Evolutionary conservation across 305 asterid species (phyloP).

Genomic region (Solanum aculeatissimum): DNA sequence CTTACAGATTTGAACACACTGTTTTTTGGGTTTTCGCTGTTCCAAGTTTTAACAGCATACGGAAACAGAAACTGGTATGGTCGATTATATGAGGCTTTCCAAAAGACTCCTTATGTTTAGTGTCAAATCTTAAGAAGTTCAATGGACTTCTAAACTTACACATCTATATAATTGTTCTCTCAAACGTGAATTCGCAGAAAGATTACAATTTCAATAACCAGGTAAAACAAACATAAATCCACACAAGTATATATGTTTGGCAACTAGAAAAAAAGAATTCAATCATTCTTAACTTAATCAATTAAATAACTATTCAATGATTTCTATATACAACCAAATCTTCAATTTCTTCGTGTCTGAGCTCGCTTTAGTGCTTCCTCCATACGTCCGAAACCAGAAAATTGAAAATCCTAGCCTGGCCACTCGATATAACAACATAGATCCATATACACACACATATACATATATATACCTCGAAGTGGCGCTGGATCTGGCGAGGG

Average conservation of each 20-base stretch:
- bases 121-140: background rate
- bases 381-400: background rate
- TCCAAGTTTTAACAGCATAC: background rate
- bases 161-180: background rate
- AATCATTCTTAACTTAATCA: background rate
- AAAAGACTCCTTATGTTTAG: background rate
- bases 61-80: background rate
- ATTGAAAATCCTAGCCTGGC: background rate
- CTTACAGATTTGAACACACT: background rate
- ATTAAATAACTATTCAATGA: background rate
- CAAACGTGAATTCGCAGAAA: background rate
- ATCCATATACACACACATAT: background rate
- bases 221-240: background rate
- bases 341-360: background rate
- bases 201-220: background rate
- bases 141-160: background rate
- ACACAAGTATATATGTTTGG: background rate
- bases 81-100: background rate
- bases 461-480: slow-evolving; percentile 10
- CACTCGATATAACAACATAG: background rate
- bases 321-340: background rate
- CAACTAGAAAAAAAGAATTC: too few relatives aligned
- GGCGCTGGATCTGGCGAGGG: slow-evolving; percentile 33
- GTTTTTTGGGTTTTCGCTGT: background rate
- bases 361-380: background rate